Percentiles rank a stretch among this genome's conserved stretches.
Evolutionary conservation across 2,329 filamentous ascomycete genomes (phyloP).

Genomic region (Xylaria polymorpha): DNA sequence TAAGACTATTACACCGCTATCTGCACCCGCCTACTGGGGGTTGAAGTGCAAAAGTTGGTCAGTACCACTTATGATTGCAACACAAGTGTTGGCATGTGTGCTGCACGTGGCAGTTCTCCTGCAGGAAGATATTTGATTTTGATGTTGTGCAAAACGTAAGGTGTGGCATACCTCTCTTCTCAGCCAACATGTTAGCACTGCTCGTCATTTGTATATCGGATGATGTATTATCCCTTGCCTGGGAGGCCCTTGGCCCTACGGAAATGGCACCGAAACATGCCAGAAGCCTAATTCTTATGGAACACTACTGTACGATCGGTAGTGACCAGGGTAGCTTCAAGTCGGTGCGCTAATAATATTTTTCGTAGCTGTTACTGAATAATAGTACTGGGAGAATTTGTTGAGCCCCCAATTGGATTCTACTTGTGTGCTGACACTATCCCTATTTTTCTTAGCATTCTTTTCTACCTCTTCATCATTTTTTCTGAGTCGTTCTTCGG

Average conservation of each 20-base stretch:
- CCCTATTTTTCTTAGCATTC: not conserved
- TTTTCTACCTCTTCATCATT: not conserved
- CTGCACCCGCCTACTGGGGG: not conserved
- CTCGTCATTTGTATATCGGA: slow-evolving; percentile 15
- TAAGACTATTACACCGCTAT: slow-evolving; percentile 29
- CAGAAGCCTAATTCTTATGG: slow-evolving; percentile 16
- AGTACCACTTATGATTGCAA: slow-evolving; percentile 2
- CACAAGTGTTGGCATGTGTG: slow-evolving; percentile 3
- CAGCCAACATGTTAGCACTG: not conserved
- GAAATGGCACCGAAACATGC: slow-evolving; percentile 9
- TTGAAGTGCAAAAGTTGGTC: slow-evolving; percentile 9
- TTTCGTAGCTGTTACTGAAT: slow-evolving; percentile 3
- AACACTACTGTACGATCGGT: slow-evolving; percentile 8
- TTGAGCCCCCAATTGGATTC: slow-evolving; percentile 8
- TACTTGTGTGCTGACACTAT: slow-evolving; percentile 8
- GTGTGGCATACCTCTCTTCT: not conserved
- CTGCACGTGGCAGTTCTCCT: slow-evolving; percentile 11
- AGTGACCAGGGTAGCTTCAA: slow-evolving; percentile 13
- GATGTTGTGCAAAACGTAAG: slow-evolving; percentile 1
- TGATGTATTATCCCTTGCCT: slow-evolving; percentile 18
- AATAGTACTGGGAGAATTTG: slow-evolving; percentile 20
- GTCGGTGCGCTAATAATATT: slow-evolving; percentile 19
- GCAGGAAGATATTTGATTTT: slow-evolving; percentile 22
- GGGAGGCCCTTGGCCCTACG: slow-evolving; percentile 7
- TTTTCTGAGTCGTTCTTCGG: not conserved